phyloP scores from a whole-genome alignment of 2,329 filamentous ascomycete genomes.

The Ophiostoma pallidulum region DNA sequence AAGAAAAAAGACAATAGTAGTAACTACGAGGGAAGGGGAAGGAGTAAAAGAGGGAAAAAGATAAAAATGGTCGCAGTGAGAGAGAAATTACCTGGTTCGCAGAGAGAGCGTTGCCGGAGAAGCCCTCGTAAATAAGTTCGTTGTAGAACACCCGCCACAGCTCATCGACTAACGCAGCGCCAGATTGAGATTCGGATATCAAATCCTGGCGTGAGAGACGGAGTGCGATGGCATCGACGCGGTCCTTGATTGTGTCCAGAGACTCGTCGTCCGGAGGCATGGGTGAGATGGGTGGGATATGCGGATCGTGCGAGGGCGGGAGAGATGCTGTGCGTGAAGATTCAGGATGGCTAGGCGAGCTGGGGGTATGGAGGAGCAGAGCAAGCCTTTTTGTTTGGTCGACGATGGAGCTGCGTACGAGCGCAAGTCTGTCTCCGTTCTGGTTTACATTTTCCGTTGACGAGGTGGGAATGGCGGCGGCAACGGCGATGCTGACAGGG shows the following conservation, averaged over 20 bases:
- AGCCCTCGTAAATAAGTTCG: constrained; percentile 50
- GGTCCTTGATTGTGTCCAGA: constrained; percentile 48
- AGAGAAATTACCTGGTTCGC: constrained; percentile 43
- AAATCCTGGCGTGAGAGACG: constrained; percentile 36
- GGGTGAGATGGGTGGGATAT: constrained; percentile 7
- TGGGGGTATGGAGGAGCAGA: constrained; percentile 41
- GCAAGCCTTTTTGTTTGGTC: constrained; percentile 45
- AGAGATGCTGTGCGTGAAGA: constrained; percentile 24
- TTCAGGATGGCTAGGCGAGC: constrained; percentile 32
- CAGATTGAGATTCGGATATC: constrained; percentile 2
- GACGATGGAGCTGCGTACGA: constrained; percentile 37
- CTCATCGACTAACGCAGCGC: constrained; percentile 31
- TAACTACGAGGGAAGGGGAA: background rate
- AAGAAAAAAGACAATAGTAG: background rate
- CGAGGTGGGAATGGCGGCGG: background rate
- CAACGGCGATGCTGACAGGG: constrained; percentile 17
- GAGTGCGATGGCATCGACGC: constrained; percentile 48
- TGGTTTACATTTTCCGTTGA: constrained; percentile 22
- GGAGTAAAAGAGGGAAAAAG: no score
- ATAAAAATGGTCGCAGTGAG: no score
- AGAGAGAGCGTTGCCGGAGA: constrained; percentile 43
- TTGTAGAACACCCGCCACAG: constrained; percentile 49
- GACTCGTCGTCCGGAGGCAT: constrained; percentile 28
- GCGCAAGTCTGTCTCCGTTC: constrained; percentile 31
- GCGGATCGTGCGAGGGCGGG: constrained; percentile 10